phyloP scores from a whole-genome alignment of 2,329 filamentous ascomycete genomes.

The Aureobasidium melanogenum region DNA sequence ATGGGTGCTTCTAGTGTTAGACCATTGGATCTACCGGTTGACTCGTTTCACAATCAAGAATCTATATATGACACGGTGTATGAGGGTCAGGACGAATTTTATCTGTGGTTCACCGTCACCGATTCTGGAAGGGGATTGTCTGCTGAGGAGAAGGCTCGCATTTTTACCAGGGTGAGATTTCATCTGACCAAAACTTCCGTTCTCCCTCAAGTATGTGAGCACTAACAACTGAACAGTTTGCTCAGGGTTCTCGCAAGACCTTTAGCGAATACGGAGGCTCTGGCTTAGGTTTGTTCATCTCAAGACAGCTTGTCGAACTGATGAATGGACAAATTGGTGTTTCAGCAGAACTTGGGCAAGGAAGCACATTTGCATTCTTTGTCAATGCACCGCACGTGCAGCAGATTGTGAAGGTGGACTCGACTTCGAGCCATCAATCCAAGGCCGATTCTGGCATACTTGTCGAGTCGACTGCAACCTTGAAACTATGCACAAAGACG shows the following conservation, averaged over 20 bases:
- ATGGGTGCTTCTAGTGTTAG: constrained; percentile 27
- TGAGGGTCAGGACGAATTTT: constrained; percentile 27
- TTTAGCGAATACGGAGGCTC: constrained; percentile 61
- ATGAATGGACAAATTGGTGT: constrained; percentile 61
- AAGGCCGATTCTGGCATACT: neutral
- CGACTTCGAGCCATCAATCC: neutral
- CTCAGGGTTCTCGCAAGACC: constrained; percentile 57
- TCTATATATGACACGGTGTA: constrained; percentile 25
- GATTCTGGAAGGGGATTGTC: constrained; percentile 30
- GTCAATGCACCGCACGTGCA: constrained; percentile 42
- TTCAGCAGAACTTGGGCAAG: constrained; percentile 45
- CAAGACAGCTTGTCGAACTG: constrained; percentile 56
- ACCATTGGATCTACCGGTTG: constrained; percentile 25
- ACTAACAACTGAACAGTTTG: constrained; percentile 41
- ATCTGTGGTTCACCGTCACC: constrained; percentile 26
- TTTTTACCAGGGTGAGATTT: constrained; percentile 45
- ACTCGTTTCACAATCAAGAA: constrained; percentile 18
- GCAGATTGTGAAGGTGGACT: neutral
- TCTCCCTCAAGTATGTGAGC: neutral
- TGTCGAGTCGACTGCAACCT: neutral
- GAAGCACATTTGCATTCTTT: constrained; percentile 59
- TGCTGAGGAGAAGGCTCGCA: constrained; percentile 27
- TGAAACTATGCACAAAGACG: neutral
- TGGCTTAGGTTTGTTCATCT: constrained; percentile 60
- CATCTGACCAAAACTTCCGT: neutral